Conservation (phyloP, 352 stramenopile genomes). For the Globisporangium mamillatum region DNA sequence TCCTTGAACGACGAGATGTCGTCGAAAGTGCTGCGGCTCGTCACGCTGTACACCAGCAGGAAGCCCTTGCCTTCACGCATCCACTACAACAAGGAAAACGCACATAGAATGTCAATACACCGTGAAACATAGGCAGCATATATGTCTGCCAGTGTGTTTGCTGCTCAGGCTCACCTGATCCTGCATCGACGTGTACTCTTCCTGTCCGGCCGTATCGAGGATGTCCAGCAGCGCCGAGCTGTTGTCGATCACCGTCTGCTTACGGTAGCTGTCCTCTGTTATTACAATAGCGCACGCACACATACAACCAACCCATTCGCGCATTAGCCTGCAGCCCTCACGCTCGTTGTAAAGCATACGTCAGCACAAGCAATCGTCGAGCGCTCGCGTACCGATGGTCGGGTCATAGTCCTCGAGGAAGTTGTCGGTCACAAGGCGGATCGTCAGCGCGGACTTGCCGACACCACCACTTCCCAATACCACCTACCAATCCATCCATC, state of each 20-base stretch:
- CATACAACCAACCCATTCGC: background rate
- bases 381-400: conserved; percentile 67
- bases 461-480: conserved; percentile 89
- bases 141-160: background rate
- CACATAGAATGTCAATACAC: background rate
- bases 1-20: conserved; percentile 89
- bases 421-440: conserved; percentile 90
- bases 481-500: conserved; percentile 33
- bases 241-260: conserved; percentile 87
- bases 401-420: conserved; percentile 93
- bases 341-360: background rate
- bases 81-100: conserved; percentile 49
- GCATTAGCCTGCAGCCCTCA: background rate
- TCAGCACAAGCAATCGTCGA: background rate
- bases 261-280: conserved; percentile 89
- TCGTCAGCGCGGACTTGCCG: conserved; percentile 90
- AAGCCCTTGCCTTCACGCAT: conserved; percentile 92
- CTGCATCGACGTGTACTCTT: conserved; percentile 92
- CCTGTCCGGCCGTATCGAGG: conserved; percentile 90
- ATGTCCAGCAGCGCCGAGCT: conserved; percentile 85
- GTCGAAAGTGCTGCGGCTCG: conserved; percentile 88
- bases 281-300: too few species aligned
- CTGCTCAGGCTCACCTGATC: conserved; percentile 53
- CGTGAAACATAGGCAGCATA: background rate
- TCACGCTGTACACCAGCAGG: conserved; percentile 88